Percentiles rank a stretch among this genome's conserved stretches.
These are phyloP conservation scores for Cardamine resedifolia DNA, from an alignment of 345 rosid genomes.

Conservation along the genomic window DNA sequence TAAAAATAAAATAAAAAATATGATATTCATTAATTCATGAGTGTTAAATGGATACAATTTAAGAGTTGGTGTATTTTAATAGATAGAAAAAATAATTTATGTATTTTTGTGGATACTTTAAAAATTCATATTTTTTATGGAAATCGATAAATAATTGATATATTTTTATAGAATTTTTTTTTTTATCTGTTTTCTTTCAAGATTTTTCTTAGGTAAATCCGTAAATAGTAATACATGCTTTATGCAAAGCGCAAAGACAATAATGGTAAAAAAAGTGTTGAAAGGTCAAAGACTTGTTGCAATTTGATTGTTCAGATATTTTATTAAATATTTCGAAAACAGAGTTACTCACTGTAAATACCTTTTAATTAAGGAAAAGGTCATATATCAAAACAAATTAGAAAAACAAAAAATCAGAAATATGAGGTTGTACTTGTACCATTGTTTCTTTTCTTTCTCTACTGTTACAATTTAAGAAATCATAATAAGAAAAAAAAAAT, in stretches of 20 bases:
- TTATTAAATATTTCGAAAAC: background rate
- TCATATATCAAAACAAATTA: slow-evolving; percentile 1
- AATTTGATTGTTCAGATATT: no score
- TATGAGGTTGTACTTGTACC: slow-evolving; percentile 7
- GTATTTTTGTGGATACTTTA: no score
- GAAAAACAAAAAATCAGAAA: slow-evolving; percentile 2
- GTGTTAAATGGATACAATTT: no score
- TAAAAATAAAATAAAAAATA: no score
- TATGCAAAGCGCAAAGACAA: background rate
- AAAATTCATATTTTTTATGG: no score
- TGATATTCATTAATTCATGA: no score
- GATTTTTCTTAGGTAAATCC: background rate
- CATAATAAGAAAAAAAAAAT: slow-evolving; percentile 13
- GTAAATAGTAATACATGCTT: background rate
- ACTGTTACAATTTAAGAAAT: slow-evolving; percentile 43
- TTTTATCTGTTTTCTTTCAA: no score
- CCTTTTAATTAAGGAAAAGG: background rate
- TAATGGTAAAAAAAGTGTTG: background rate
- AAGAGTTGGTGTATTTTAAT: no score
- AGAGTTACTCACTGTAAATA: background rate
- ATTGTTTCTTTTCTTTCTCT: slow-evolving; percentile 37
- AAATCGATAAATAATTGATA: no score
- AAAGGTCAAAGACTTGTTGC: background rate
- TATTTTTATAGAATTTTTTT: no score
- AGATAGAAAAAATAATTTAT: no score